A percentile compares a stretch with the other conserved stretches of the same genome.
These are phyloP conservation scores for Peniophora sp. DNA, from an alignment of 1,284 basidiomycete genomes.

Conservation along the genomic window DNA sequence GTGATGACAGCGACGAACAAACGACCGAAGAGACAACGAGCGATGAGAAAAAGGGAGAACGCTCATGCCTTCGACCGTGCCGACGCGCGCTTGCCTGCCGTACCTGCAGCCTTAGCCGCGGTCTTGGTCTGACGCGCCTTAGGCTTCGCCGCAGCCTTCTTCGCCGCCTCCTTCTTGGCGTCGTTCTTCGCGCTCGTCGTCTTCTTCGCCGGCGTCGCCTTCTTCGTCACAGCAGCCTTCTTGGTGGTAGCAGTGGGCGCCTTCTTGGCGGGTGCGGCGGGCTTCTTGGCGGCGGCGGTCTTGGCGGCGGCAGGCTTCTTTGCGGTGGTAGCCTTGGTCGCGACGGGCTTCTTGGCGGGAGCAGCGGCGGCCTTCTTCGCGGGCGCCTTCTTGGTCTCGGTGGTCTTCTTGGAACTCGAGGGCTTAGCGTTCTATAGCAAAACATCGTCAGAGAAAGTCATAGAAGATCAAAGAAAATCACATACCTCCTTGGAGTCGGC, in stretches of 20 bases:
- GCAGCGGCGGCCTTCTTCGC: conserved; percentile 14
- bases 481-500: conserved; percentile 54
- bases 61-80: conserved; percentile 7
- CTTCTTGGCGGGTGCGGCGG: conserved; percentile 17
- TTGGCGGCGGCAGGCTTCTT: conserved; percentile 18
- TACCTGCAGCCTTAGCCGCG: conserved; percentile 10
- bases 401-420: conserved; percentile 28
- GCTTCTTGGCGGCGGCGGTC: conserved; percentile 22
- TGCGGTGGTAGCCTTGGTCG: not conserved
- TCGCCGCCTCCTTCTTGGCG: conserved; percentile 28
- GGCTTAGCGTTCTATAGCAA: conserved; percentile 28
- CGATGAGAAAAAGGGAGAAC: conserved; percentile 3
- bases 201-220: conserved; percentile 21
- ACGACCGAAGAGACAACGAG: conserved; percentile 5
- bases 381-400: conserved; percentile 12
- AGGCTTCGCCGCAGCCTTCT: conserved; percentile 20
- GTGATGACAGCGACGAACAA: too few relatives aligned
- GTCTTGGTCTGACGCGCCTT: conserved; percentile 31
- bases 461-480: not conserved
- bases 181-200: conserved; percentile 35
- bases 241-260: conserved; percentile 20
- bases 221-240: conserved; percentile 29
- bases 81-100: conserved; percentile 16
- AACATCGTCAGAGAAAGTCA: conserved; percentile 20
- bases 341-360: conserved; percentile 21